A percentile compares a stretch with the other conserved stretches of the same genome.
These are phyloP conservation scores for Athelia sp. DNA, from an alignment of 1,284 basidiomycete species.

Conservation along the genomic window DNA sequence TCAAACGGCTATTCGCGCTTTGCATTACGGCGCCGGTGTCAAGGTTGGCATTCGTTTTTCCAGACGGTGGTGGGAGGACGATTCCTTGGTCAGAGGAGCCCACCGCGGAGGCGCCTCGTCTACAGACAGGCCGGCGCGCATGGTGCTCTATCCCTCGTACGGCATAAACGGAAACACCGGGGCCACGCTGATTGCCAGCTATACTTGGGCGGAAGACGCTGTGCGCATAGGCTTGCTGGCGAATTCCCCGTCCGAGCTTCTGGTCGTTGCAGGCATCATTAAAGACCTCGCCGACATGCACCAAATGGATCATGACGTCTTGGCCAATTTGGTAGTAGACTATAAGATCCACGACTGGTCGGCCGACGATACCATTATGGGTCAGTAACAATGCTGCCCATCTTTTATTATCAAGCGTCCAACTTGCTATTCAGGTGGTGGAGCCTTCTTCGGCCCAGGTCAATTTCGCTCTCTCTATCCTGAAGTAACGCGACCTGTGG, in stretches of 20 bases:
- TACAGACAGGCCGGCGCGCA: conserved; percentile 16
- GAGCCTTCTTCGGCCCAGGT: conserved; percentile 17
- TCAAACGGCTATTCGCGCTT: neutral
- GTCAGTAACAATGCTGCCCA: neutral
- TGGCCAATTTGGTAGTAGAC: conserved; percentile 11
- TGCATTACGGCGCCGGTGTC: neutral
- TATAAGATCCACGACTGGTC: conserved; percentile 13
- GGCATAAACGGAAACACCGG: conserved; percentile 8
- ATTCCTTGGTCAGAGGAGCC: neutral
- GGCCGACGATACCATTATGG: neutral
- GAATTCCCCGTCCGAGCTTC: no score
- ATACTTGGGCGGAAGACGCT: conserved; percentile 18
- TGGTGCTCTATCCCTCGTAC: conserved; percentile 22
- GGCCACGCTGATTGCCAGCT: conserved; percentile 16
- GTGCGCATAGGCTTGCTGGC: conserved; percentile 13
- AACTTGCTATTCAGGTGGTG: conserved; percentile 10
- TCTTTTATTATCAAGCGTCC: neutral
- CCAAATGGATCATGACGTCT: conserved; percentile 8
- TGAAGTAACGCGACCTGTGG: conserved; percentile 12
- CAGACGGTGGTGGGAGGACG: conserved; percentile 8
- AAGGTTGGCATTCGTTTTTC: conserved; percentile 5
- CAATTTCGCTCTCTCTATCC: conserved; percentile 14
- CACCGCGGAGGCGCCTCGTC: conserved; percentile 8
- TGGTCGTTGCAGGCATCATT: no score
- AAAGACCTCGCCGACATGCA: conserved; percentile 17